Evolutionary conservation across 805 yeast species (phyloP).

Genomic region (Wickerhamomyces mucosus): DNA sequence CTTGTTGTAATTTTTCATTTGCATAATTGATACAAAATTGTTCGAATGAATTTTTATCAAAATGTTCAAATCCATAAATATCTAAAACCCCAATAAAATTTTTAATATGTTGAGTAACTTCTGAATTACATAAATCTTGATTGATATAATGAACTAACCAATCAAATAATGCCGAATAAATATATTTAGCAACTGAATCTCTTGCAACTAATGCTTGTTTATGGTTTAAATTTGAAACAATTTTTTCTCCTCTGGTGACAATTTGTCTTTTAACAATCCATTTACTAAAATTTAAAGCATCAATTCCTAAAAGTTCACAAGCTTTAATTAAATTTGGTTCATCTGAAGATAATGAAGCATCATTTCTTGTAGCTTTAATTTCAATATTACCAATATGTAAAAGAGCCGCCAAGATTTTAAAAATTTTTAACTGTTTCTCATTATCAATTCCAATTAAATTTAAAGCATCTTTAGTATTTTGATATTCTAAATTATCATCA

Average conservation of each 20-base stretch:
- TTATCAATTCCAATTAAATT: slow-evolving; percentile 63
- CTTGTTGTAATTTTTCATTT: slow-evolving; percentile 94
- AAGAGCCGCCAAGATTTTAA: slow-evolving; percentile 75
- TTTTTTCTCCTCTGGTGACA: slow-evolving; percentile 85
- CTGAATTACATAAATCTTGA: slow-evolving; percentile 69
- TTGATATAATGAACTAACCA: slow-evolving; percentile 89
- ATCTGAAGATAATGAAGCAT: slow-evolving; percentile 73
- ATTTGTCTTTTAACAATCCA: slow-evolving; percentile 94
- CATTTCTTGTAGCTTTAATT: slow-evolving; percentile 73
- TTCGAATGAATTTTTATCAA: slow-evolving; percentile 88
- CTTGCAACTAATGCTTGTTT: slow-evolving; percentile 85
- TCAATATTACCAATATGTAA: slow-evolving; percentile 90
- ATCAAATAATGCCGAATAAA: slow-evolving; percentile 86
- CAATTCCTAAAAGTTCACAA: slow-evolving; percentile 75
- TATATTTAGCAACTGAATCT: slow-evolving; percentile 94
- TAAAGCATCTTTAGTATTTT: slow-evolving; percentile 68
- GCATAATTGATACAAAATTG: slow-evolving; percentile 97
- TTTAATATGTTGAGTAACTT: slow-evolving; percentile 44
- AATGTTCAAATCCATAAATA: slow-evolving; percentile 96
- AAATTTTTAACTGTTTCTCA: slow-evolving; percentile 55
- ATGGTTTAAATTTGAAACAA: slow-evolving; percentile 71
- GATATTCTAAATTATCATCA: slow-evolving; percentile 75
- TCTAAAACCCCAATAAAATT: slow-evolving; percentile 93
- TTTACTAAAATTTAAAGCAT: slow-evolving; percentile 63
- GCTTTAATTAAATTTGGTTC: slow-evolving; percentile 81